phyloP scores from a whole-genome alignment of 2,329 filamentous ascomycete species.

The Xylariaceae sp. region DNA sequence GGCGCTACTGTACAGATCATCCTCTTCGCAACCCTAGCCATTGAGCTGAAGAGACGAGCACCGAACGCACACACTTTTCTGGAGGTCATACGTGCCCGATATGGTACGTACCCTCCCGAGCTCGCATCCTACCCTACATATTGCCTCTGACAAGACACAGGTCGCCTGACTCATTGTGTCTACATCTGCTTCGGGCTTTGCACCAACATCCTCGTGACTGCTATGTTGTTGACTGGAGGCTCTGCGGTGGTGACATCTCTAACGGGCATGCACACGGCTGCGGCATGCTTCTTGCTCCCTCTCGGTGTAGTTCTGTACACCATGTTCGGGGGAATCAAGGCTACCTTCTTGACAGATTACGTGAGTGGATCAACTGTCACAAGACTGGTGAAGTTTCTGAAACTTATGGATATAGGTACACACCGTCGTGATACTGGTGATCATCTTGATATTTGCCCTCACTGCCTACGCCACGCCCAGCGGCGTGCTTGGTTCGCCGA shows the following conservation, averaged over 20 bases:
- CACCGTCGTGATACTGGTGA: constrained; percentile 73
- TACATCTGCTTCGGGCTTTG: constrained; percentile 76
- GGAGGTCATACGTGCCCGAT: constrained; percentile 76
- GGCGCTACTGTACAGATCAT: constrained; percentile 79
- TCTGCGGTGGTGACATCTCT: constrained; percentile 66
- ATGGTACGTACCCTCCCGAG: constrained; percentile 45
- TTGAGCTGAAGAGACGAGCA: constrained; percentile 78
- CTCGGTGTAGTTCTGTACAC: constrained; percentile 78
- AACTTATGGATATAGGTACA: constrained; percentile 46
- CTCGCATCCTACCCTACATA: neutral
- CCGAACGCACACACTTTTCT: constrained; percentile 82
- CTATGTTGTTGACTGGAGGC: constrained; percentile 82
- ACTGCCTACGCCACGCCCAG: constrained; percentile 72
- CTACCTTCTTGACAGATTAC: constrained; percentile 79
- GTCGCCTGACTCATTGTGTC: constrained; percentile 58
- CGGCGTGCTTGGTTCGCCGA: constrained; percentile 63
- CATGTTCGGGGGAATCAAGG: constrained; percentile 73
- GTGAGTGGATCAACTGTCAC: constrained; percentile 4
- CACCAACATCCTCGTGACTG: constrained; percentile 80
- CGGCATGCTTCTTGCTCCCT: constrained; percentile 77
- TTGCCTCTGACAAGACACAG: neutral
- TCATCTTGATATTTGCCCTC: constrained; percentile 79
- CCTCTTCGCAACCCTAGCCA: constrained; percentile 81
- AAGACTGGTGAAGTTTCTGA: neutral
- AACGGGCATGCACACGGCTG: constrained; percentile 69